Base-by-base conservation (phyloP, 2,329 filamentous ascomycete genomes). In the Neonectria magnoliae region DNA sequence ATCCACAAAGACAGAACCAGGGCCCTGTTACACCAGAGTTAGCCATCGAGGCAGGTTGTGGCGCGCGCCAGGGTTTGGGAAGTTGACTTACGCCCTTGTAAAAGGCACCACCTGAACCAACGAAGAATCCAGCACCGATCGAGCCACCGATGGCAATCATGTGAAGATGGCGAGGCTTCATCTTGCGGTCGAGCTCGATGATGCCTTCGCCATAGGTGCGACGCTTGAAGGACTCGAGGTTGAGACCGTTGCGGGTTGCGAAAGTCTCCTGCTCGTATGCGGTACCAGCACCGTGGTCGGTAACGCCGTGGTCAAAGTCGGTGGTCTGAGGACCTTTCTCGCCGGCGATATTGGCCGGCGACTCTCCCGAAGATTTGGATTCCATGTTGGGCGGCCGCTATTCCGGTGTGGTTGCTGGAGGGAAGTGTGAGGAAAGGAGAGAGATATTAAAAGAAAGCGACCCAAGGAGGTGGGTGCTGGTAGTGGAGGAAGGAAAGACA, bases 131-230 rank as follows among this genome's bases (percentile, higher is more conserved):
- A 75, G 87, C 87, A 76, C 87, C 87, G 64, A 89, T 89, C 33
- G 86, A 87, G 62, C 86, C 87, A 75, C 86, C 86, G 55, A 88
- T 87, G 71, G 86, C 85, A 78, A 88, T 88, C 86, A 88, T 88
- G 77, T 89, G 84, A 71, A 89, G 78, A 77, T 89, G 87, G 68
- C 87, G 84, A 53, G 81, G 79, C 79, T 86, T 84, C 81, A 89
- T 85, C 69, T 78, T 75, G 54, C 80, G 78, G 69, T 84, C 80
- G 18, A 84, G 75, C 70, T 83, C 72, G 42, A 67, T 13, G 25
- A 64, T 5, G 3, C 71, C 69, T 1, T 64, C 31, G n/a, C 66
- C 68, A 14, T 68, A 65, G 44, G 63, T 53, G 33, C 72, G 72
- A 22, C 55, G 62, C 60, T 73, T 68, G 58, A 74, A 74, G 9